Conservation (phyloP, 176 grass and related monocot genomes). For the Oryza glumipatula region DNA sequence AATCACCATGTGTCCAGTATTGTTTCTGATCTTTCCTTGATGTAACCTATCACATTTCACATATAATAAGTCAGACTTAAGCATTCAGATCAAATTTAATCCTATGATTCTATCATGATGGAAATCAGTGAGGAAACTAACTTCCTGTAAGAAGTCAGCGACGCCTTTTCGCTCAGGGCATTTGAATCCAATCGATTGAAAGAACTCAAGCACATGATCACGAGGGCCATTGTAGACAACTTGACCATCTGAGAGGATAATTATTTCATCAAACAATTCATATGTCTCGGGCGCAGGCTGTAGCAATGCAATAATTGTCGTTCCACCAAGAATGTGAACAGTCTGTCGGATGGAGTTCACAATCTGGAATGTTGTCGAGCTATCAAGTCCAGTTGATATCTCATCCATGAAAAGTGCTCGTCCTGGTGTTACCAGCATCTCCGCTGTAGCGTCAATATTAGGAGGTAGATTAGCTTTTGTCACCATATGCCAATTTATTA, state of each 20-base stretch:
- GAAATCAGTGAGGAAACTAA: background rate
- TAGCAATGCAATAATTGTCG: constrained; percentile 69
- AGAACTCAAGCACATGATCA: no score
- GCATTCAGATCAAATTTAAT: background rate
- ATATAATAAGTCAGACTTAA: constrained; percentile 1
- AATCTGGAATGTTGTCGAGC: constrained; percentile 87
- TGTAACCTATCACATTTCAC: constrained; percentile 52
- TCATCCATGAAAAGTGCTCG: constrained; percentile 31
- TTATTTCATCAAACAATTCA: constrained; percentile 83
- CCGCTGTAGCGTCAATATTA: constrained; percentile 49
- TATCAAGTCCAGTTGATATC: constrained; percentile 90
- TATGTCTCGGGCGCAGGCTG: constrained; percentile 88
- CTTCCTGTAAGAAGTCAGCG: no score
- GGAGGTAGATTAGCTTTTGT: background rate
- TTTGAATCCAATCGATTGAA: no score
- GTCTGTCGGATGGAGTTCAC: constrained; percentile 71
- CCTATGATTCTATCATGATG: no score
- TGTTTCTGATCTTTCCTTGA: constrained; percentile 85
- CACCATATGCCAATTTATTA: background rate
- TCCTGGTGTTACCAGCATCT: constrained; percentile 92
- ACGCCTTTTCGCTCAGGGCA: no score
- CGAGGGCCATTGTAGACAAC: constrained; percentile 53
- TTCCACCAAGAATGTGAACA: constrained; percentile 58
- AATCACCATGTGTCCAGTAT: constrained; percentile 62
- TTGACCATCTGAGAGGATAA: constrained; percentile 25